phyloP scores from a whole-genome alignment of 202 grass and related monocot genomes.

The Digitaria exilis region DNA sequence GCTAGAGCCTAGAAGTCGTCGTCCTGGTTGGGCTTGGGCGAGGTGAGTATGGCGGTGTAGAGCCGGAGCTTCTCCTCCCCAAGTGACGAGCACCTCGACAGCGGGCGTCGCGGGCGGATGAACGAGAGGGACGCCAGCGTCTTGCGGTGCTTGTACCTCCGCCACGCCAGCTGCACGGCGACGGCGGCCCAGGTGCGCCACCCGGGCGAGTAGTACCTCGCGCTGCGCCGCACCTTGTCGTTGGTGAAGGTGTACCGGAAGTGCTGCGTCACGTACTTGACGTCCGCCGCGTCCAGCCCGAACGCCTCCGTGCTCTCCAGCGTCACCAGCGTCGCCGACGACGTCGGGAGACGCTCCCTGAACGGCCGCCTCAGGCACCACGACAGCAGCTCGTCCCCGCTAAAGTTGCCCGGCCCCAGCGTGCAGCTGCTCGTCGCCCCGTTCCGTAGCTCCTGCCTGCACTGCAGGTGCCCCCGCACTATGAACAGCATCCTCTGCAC shows the following conservation, averaged over 20 bases:
- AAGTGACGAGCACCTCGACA: constrained; percentile 68
- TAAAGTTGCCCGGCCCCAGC: constrained; percentile 89
- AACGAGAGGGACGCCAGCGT: constrained; percentile 76
- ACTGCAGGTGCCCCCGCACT: constrained; percentile 75
- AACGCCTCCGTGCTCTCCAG: constrained; percentile 84
- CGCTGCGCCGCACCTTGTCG: constrained; percentile 78
- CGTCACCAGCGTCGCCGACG: constrained; percentile 71
- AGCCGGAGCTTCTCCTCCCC: constrained; percentile 88
- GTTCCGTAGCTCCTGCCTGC: constrained; percentile 67
- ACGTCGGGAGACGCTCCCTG: constrained; percentile 66
- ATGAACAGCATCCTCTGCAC: constrained; percentile 90
- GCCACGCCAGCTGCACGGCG: constrained; percentile 82
- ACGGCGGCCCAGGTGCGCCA: constrained; percentile 95
- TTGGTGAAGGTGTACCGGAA: constrained; percentile 89
- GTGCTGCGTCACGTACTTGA: constrained; percentile 86
- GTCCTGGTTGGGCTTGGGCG: constrained; percentile 80
- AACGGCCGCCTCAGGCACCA: constrained; percentile 90
- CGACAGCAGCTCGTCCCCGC: constrained; percentile 79
- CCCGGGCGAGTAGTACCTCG: constrained; percentile 81
- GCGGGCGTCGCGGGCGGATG: constrained; percentile 65
- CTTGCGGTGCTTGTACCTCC: constrained; percentile 74
- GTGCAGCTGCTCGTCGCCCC: constrained; percentile 67
- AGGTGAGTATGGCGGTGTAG: constrained; percentile 76
- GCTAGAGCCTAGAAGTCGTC: constrained; percentile 44
- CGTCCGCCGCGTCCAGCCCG: constrained; percentile 67